Percentiles rank a stretch among this genome's conserved stretches.
Conservation (phyloP, 805 yeast genomes). For the Tetrapisispora nanseiensis region DNA sequence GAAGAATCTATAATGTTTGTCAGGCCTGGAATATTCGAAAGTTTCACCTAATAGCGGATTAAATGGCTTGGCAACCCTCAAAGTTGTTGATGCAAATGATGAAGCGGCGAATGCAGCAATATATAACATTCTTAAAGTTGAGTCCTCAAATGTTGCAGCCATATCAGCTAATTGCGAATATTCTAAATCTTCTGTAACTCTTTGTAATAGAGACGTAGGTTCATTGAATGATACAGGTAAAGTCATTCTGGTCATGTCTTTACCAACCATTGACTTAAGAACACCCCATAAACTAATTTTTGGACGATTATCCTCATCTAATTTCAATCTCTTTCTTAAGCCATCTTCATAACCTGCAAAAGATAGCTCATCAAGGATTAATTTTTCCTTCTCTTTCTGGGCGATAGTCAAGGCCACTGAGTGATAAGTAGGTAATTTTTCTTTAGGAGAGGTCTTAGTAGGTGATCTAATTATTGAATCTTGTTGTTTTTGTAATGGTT, state of each 20-base stretch:
- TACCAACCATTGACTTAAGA: slow-evolving; percentile 86
- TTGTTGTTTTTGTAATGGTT: no score
- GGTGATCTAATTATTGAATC: neutral
- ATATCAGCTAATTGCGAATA: slow-evolving; percentile 67
- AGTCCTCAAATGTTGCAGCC: slow-evolving; percentile 66
- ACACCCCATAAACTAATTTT: slow-evolving; percentile 88
- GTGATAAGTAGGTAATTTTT: neutral
- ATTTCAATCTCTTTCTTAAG: slow-evolving; percentile 52
- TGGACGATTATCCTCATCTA: slow-evolving; percentile 83
- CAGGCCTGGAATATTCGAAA: slow-evolving; percentile 84
- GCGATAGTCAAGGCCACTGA: slow-evolving; percentile 7
- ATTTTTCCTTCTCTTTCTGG: slow-evolving; percentile 22
- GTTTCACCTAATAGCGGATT: slow-evolving; percentile 94
- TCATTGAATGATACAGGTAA: slow-evolving; percentile 96
- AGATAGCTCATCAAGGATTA: slow-evolving; percentile 34
- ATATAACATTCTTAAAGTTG: slow-evolving; percentile 72
- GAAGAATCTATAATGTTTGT: slow-evolving; percentile 70
- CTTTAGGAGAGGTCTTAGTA: neutral
- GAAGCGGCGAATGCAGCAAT: slow-evolving; percentile 91
- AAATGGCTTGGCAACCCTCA: slow-evolving; percentile 92
- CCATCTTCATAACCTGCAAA: slow-evolving; percentile 80
- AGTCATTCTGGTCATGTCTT: slow-evolving; percentile 93
- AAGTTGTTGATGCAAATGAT: slow-evolving; percentile 84
- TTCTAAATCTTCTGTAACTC: slow-evolving; percentile 92
- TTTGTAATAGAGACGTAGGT: slow-evolving; percentile 83